A percentile compares a stretch with the other conserved stretches of the same genome.
Conservation (phyloP, 371 early-diverging fungal genomes). For the Lichtheimia ornata region DNA sequence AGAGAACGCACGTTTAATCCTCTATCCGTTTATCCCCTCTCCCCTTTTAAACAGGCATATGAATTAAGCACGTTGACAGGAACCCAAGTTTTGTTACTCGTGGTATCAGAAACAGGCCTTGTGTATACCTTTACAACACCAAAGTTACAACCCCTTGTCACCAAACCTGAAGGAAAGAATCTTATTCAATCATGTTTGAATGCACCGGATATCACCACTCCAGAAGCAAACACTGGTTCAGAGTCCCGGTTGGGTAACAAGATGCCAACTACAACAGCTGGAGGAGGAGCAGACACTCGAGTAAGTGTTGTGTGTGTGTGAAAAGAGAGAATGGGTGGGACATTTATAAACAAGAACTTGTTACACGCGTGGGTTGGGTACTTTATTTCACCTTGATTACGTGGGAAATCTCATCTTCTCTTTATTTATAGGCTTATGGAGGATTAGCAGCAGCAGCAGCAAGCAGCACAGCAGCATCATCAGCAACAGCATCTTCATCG, state of each 20-base stretch:
- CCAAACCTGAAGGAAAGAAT: constrained; percentile 92
- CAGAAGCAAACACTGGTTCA: not conserved
- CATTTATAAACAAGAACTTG: not conserved
- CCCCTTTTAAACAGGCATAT: constrained; percentile 73
- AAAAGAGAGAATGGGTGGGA: not conserved
- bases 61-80: constrained; percentile 97
- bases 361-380: constrained; percentile 2
- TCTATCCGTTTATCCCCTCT: not conserved
- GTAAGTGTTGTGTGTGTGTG: not conserved
- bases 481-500: not conserved
- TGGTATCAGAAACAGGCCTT: constrained; percentile 98
- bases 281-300: constrained; percentile 1
- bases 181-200: constrained; percentile 95
- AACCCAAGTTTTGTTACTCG: constrained; percentile 94
- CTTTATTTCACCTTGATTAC: not conserved
- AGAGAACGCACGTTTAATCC: too few species aligned
- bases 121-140: constrained; percentile 99
- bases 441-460: constrained; percentile 7
- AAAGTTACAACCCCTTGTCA: constrained; percentile 95
- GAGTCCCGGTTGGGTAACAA: too few species aligned
- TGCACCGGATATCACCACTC: constrained; percentile 62
- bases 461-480: not conserved
- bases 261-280: not conserved
- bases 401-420: not conserved
- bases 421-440: constrained; percentile 6